Evolutionary conservation across 495 filamentous ascomycete species (phyloP), one percentile per base, ranked within the genome.

Genomic region (Astrocystis sublimbata): DNA sequence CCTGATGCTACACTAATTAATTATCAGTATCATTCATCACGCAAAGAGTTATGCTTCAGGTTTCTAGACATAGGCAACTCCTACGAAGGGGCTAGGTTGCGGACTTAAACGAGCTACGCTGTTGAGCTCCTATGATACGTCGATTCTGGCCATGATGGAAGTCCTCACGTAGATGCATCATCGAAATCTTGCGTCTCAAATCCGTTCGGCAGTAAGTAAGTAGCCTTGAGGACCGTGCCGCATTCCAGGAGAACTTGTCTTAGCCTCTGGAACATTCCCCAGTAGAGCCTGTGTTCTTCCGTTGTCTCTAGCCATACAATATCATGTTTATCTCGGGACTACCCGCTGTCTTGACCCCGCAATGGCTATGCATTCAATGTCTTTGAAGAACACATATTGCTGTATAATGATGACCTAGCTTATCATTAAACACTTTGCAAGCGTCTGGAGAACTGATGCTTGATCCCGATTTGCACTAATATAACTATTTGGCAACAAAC

Each of bases 281-380:
- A n/a, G 5, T 28, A 41, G 21, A 56, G 8, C 21, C 23, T 17
- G 15, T 30, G 19, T 56, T 35, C 33, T 56, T 40, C 31, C 36
- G 36, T 56, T 15, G 7, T 52, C 28, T 49, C 46, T 49, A 49
- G 9, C 24, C 6, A n/a, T 9, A n/a, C n/a, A n/a, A n/a, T 10
- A 6, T 13, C 42, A 38, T 36, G 55, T 47, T 38, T 43, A 43
- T 31, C 28, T 49, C 56, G 56, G 56, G 42, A 58, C 24, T 47
- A 58, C 42, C 56, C 56, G 56, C 42, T 43, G 26, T 46, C 17
- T 33, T 21, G 15, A 45, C 23, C 28, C 35, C 15, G 12, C 8
- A 51, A 28, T 6, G 47, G 26, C 15, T 51, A 51, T 31, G 10
- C 8, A 9, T 2, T 43, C 28, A n/a, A n/a, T 35, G 36, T 23